Conservation (phyloP, 257 asterid species). For the Solanum chaucha region DNA sequence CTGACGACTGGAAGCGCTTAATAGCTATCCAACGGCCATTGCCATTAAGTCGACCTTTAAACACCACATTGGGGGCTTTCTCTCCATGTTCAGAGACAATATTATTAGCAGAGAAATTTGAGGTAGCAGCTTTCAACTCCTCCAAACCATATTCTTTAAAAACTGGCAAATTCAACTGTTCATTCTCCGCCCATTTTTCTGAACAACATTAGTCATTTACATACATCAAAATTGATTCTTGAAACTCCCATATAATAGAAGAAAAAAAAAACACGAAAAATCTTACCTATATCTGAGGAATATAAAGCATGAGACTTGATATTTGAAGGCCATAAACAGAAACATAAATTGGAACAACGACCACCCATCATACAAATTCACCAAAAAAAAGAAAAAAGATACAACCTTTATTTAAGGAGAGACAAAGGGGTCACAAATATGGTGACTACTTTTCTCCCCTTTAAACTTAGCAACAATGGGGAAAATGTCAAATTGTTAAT, state of each 20-base stretch:
- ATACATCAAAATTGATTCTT: not conserved
- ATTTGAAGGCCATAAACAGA: slow-evolving; percentile 26
- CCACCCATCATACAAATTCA: slow-evolving; percentile 25
- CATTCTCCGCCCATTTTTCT: slow-evolving; percentile 24
- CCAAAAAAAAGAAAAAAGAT: not conserved
- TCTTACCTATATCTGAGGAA: slow-evolving; percentile 26
- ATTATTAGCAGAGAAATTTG: slow-evolving; percentile 28
- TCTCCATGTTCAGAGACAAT: slow-evolving; percentile 45
- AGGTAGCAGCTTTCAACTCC: slow-evolving; percentile 33
- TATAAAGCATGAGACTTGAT: slow-evolving; percentile 25
- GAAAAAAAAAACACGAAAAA: not conserved
- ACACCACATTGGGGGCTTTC: slow-evolving; percentile 39
- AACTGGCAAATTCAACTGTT: slow-evolving; percentile 13
- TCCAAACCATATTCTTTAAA: slow-evolving; percentile 34
- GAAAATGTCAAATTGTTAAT: not conserved
- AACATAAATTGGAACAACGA: slow-evolving; percentile 32
- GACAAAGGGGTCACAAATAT: not conserved
- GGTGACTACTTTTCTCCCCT: not conserved
- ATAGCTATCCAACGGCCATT: slow-evolving; percentile 33
- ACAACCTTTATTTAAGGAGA: not conserved
- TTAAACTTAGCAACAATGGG: not conserved
- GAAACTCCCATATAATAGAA: not conserved
- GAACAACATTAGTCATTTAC: not conserved
- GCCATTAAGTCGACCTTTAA: slow-evolving; percentile 25
- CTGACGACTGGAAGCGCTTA: slow-evolving; percentile 37